Base-by-base conservation (phyloP, 148 eudicot species). In the Persicaria tinctoria region DNA sequence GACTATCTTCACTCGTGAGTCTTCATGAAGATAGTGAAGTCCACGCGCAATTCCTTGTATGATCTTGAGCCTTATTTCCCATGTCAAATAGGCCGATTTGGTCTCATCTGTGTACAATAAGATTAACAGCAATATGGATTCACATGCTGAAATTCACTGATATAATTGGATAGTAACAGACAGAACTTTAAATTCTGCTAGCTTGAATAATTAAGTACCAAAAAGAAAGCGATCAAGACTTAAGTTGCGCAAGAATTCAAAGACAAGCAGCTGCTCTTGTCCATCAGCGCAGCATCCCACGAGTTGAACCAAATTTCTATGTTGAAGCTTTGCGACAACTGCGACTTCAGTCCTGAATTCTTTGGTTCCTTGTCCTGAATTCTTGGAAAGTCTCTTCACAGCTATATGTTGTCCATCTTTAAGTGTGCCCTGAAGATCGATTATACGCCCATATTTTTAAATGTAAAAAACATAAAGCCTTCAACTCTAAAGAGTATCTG, bases 261-360 rank as follows among this genome's bases (percentile, higher is more conserved):
- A 87, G 11, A 87, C 60, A 48, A 87, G 64, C 75, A 87, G 82
- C 32, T 71, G 76, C 69, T 87, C 86, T 41, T 79, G 1, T 32
- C 38, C 38, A 32, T 32, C 82, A 51, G 83, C 69, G 56, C 90
- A 87, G 69, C 85, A 83, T 47, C 88, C 90, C 6, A 87, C 79
- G 75, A 85, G 88, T 79, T 51, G 80, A 54, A 87, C 90, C 44
- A 87, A 87, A 69, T 87, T 87, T 57, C 85, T 76, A 72, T 85
- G 90, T 64, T 85, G 88, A 66, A 85, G 88, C 59, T 83, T 87
- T 18, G 88, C 83, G 38, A 87, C 82, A 66, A 75, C 79, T 48
- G 70, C 57, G 63, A 87, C 84, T 76, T 87, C 88, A 47, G 82
- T 85, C 86, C 80, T 83, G 77, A 87, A 85, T 76, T 87, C 85